A percentile compares a stretch with the other conserved stretches of the same genome.
Conservation (phyloP, 2,329 filamentous ascomycete species). For the Paecilomyces sp. region DNA sequence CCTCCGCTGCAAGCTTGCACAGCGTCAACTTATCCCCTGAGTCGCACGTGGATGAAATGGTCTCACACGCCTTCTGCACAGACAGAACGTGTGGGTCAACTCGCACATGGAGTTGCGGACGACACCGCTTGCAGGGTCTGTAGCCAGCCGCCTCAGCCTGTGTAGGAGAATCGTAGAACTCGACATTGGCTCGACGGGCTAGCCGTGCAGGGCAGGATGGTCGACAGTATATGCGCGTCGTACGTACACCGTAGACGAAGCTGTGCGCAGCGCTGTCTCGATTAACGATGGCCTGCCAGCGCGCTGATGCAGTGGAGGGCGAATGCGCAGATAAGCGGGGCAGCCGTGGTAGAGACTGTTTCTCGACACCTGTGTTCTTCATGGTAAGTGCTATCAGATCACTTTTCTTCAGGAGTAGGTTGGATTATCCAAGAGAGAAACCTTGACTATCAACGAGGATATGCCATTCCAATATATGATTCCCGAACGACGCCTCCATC, state of each 20-base stretch:
- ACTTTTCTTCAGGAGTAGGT: not conserved
- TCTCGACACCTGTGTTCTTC: not conserved
- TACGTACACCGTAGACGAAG: slow-evolving; percentile 52
- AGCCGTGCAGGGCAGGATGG: slow-evolving; percentile 53
- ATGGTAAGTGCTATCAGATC: not conserved
- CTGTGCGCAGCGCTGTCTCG: slow-evolving; percentile 37
- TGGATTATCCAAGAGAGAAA: too few relatives aligned
- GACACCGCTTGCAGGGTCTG: slow-evolving; percentile 51
- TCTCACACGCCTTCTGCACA: slow-evolving; percentile 24
- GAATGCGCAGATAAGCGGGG: not conserved
- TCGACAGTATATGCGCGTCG: slow-evolving; percentile 51
- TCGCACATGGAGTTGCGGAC: slow-evolving; percentile 32
- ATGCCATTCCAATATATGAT: not conserved
- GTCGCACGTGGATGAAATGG: slow-evolving; percentile 17
- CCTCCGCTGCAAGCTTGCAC: slow-evolving; percentile 40
- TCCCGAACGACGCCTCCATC: not conserved
- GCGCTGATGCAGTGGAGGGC: slow-evolving; percentile 13
- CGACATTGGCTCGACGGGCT: slow-evolving; percentile 49
- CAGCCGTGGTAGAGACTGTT: not conserved
- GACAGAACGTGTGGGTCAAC: slow-evolving; percentile 24
- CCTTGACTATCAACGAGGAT: not conserved
- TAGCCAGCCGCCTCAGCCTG: slow-evolving; percentile 46
- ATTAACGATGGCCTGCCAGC: slow-evolving; percentile 39
- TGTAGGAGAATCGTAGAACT: slow-evolving; percentile 43
- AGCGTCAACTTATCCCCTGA: slow-evolving; percentile 30